A percentile compares a stretch with the other conserved stretches of the same genome.
These are phyloP conservation scores for Encephalitozoon cuniculi DNA, from an alignment of 371 early-diverging fungal species.

Conservation along the genomic window DNA sequence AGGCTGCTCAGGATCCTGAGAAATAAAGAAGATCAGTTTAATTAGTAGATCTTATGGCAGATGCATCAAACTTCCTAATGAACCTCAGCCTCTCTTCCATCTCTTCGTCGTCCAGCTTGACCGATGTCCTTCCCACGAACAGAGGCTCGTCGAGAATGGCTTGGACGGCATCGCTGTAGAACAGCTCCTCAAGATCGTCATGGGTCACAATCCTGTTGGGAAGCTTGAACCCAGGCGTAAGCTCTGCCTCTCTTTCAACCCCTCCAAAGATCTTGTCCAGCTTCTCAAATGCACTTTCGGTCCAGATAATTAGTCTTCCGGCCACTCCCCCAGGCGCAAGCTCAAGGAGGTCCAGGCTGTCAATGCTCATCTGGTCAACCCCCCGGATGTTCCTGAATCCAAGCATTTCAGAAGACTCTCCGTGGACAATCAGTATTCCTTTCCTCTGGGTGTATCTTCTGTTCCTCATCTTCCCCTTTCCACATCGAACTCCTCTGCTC, in stretches of 20 bases:
- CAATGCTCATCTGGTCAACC: slow-evolving; percentile 80
- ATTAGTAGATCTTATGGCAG: slow-evolving; percentile 6
- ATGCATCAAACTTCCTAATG: slow-evolving; percentile 27
- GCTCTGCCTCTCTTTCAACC: slow-evolving; percentile 67
- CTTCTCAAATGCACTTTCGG: slow-evolving; percentile 81
- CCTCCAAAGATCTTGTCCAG: slow-evolving; percentile 88
- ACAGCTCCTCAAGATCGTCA: slow-evolving; percentile 84
- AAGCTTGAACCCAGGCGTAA: slow-evolving; percentile 83
- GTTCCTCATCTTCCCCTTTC: slow-evolving; percentile 96
- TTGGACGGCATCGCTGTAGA: slow-evolving; percentile 93
- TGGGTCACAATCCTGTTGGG: slow-evolving; percentile 77
- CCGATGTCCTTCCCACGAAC: slow-evolving; percentile 47
- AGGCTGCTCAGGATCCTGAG: too few species aligned
- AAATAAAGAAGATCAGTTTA: slow-evolving; percentile 5
- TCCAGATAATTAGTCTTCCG: slow-evolving; percentile 99
- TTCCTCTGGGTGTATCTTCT: slow-evolving; percentile 91
- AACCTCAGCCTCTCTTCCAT: slow-evolving; percentile 4
- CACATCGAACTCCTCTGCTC: slow-evolving; percentile 89
- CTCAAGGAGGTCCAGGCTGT: slow-evolving; percentile 85
- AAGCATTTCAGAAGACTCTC: slow-evolving; percentile 75
- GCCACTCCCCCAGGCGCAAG: slow-evolving; percentile 98
- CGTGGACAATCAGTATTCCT: slow-evolving; percentile 90
- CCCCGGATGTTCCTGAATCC: slow-evolving; percentile 99
- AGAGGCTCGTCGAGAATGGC: slow-evolving; percentile 77
- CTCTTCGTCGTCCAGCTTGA: slow-evolving; percentile 36